Base-by-base conservation (phyloP, 2,329 filamentous ascomycete genomes). In the Amauroascus verrucosus region DNA sequence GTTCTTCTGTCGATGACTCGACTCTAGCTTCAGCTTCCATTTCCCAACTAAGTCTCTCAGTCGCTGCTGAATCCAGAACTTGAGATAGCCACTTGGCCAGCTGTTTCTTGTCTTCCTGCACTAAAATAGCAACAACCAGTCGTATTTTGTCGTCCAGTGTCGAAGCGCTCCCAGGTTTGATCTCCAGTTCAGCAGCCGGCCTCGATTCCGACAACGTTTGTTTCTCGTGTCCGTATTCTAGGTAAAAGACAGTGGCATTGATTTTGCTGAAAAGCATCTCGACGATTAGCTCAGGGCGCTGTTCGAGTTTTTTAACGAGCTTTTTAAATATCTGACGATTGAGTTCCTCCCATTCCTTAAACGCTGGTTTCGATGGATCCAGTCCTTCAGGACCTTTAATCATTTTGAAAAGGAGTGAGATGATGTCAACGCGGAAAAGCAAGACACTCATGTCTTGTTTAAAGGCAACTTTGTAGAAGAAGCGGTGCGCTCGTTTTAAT, bases 261-360 rank as follows among this genome's bases (percentile, higher is more conserved):
- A 89, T 85, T 69, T 98, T 98, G 67, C 87, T 95, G 69, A 98
- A 98, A 13, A 98, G 76, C 77, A 98, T 81, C 70, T 98, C 93
- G 0, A 94, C 84, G 48, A 95, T 78, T 38, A 96, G 75, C 57
- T 91, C 87, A 0, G 89, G 89, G 41, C 89, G 80, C 60, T 95
- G 83, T 57, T 93, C 80, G 1, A 97, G 77, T 70, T 93, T 95
- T 64, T 86, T 89, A 52, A 88, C 78, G 58, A 91, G 85, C 63
- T 84, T 85, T 60, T 84, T 83, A 59, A 96, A 79, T 37, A 97
- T 78, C 62, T 96, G 90, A 66, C 84, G 85, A 3, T 88, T 80
- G 33, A 98, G 76, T 62, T 95, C 88, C 63, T 95, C 85, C 88
- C 91, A 97, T 61, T 98, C 93, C 61, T 82, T 86, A 71, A 80